These are phyloP conservation scores for Periconia sp. DNA, from an alignment of 2,329 filamentous ascomycete species.

Conservation along the genomic window DNA sequence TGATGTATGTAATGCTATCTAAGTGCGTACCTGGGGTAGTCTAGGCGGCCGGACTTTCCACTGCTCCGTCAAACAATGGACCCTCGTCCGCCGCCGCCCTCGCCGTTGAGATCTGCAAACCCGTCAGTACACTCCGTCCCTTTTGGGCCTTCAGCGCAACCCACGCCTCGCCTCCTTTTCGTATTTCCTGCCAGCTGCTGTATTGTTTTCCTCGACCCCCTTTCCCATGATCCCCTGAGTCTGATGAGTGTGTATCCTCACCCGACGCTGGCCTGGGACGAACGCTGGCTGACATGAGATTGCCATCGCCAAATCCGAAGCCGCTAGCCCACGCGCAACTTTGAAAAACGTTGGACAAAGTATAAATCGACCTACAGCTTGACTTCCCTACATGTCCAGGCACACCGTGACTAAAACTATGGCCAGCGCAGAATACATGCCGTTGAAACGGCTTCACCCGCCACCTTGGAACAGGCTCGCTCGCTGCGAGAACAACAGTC, in stretches of 20 bases:
- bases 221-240: too few relatives aligned
- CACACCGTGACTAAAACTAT: not conserved
- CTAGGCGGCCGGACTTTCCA: conserved; percentile 10
- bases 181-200: not conserved
- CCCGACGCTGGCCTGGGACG: too few relatives aligned
- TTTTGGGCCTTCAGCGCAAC: not conserved
- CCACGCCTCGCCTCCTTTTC: too few relatives aligned
- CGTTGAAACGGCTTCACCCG: too few relatives aligned
- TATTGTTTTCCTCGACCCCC: not conserved
- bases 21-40: conserved; percentile 14
- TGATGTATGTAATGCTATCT: not conserved
- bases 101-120: not conserved
- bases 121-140: not conserved
- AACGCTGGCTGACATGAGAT: too few relatives aligned
- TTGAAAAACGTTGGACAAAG: not conserved
- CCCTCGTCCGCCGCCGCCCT: not conserved
- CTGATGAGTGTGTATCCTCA: too few relatives aligned
- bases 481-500: too few relatives aligned
- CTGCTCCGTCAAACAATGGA: not conserved
- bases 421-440: not conserved
- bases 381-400: not conserved
- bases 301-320: not conserved
- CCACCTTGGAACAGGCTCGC: too few relatives aligned
- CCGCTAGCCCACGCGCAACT: not conserved
- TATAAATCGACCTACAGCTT: not conserved